Percentiles rank a stretch among this genome's conserved stretches.
Conservation (phyloP, 306 rosid genomes). For the Vicia faba region DNA sequence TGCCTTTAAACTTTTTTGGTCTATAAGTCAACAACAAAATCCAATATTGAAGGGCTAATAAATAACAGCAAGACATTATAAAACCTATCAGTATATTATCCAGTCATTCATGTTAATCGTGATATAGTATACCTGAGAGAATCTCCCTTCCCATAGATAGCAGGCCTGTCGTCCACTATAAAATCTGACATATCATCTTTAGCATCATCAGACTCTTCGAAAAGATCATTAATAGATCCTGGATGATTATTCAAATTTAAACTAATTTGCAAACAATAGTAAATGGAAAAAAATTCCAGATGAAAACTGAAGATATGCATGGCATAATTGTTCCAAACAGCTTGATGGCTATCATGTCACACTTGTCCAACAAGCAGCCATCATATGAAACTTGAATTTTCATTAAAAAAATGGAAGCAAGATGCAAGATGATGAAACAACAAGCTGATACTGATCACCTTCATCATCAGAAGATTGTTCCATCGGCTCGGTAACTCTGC, state of each 20-base stretch:
- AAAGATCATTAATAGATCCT: constrained; percentile 39
- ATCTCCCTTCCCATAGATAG: constrained; percentile 22
- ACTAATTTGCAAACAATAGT: constrained; percentile 29
- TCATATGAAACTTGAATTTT: constrained; percentile 2
- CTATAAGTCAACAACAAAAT: constrained; percentile 27
- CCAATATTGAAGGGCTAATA: constrained; percentile 17
- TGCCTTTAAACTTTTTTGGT: constrained; percentile 29
- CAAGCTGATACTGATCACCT: constrained; percentile 35
- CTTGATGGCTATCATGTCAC: constrained; percentile 10
- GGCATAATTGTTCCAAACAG: constrained; percentile 18
- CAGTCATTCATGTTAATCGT: constrained; percentile 23
- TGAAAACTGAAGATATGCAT: background rate
- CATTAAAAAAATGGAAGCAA: background rate
- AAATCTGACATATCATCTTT: constrained; percentile 51
- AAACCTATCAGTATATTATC: constrained; percentile 23
- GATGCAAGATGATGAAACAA: constrained; percentile 7
- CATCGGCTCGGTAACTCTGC: constrained; percentile 4
- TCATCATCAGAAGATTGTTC: constrained; percentile 29
- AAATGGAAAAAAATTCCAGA: background rate
- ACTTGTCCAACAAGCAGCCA: constrained; percentile 6
- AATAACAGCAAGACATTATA: background rate
- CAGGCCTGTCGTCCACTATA: constrained; percentile 43
- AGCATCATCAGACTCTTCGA: constrained; percentile 35
- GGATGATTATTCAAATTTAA: constrained; percentile 11
- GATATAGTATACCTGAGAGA: constrained; percentile 39